phyloP scores from a whole-genome alignment of 345 rosid genomes.

The Barbarea vulgaris region DNA sequence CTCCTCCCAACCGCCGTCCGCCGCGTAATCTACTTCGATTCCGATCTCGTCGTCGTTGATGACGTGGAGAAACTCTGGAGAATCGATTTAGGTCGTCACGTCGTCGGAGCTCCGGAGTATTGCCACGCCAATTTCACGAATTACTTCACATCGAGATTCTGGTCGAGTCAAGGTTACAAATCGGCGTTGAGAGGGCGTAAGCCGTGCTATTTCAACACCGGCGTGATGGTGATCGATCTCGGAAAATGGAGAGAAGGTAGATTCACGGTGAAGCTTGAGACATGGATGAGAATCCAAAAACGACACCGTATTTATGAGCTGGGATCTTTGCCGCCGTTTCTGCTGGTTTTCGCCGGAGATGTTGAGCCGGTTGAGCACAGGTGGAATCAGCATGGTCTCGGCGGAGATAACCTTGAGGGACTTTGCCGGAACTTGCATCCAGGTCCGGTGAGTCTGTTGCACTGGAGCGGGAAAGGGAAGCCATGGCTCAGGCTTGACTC shows the following conservation, averaged over 20 bases:
- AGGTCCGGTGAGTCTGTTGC: conserved; percentile 80
- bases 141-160: conserved; percentile 71
- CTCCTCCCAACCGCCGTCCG: conserved; percentile 61
- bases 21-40: conserved; percentile 86
- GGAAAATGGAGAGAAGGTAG: conserved; percentile 72
- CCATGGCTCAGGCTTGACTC: conserved; percentile 83
- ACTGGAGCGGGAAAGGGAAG: conserved; percentile 95
- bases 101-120: conserved; percentile 85
- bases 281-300: conserved; percentile 82
- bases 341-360: conserved; percentile 80
- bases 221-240: conserved; percentile 90
- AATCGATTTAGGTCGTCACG: conserved; percentile 53
- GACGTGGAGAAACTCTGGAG: conserved; percentile 83
- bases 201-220: conserved; percentile 86
- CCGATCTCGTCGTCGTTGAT: conserved; percentile 83
- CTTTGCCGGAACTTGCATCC: conserved; percentile 73
- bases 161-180: conserved; percentile 57
- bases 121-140: conserved; percentile 80
- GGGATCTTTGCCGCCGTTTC: conserved; percentile 83
- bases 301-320: conserved; percentile 73
- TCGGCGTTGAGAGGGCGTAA: conserved; percentile 52
- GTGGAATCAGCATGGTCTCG: conserved; percentile 95
- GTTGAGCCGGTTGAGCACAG: conserved; percentile 81
- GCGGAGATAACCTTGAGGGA: conserved; percentile 82
- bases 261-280: conserved; percentile 62